Conservation (phyloP, 2,329 filamentous ascomycete genomes). For the Neonectria punicea region DNA sequence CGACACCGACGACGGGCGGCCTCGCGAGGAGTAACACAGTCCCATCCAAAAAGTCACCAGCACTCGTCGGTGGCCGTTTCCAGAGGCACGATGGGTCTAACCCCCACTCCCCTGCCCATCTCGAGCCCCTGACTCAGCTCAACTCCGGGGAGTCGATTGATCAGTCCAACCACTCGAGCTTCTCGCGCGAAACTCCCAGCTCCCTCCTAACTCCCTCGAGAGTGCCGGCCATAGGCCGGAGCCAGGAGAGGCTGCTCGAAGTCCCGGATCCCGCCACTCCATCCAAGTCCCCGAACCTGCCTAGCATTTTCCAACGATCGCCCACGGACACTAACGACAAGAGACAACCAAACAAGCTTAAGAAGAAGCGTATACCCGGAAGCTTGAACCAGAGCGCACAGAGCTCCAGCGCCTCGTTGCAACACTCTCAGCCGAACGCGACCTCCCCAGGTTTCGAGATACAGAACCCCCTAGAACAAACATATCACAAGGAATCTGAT, state of each 20-base stretch:
- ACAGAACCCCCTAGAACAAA: conserved; percentile 58
- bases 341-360: conserved; percentile 87
- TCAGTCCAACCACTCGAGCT: conserved; percentile 43
- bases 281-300: conserved; percentile 73
- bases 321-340: conserved; percentile 69
- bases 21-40: conserved; percentile 85
- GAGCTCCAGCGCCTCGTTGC: conserved; percentile 84
- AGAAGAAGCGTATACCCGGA: conserved; percentile 83
- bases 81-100: conserved; percentile 52
- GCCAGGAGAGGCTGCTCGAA: conserved; percentile 61
- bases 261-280: conserved; percentile 61
- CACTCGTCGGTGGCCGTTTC: conserved; percentile 74
- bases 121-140: conserved; percentile 53
- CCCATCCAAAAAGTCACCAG: conserved; percentile 88
- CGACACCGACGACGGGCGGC: conserved; percentile 66
- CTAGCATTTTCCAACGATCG: conserved; percentile 77
- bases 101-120: conserved; percentile 46
- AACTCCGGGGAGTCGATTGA: conserved; percentile 39
- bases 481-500: conserved; percentile 33
- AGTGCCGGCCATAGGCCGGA: conserved; percentile 52
- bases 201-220: conserved; percentile 44
- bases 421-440: conserved; percentile 53
- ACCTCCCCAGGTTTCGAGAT: conserved; percentile 59
- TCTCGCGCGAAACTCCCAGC: conserved; percentile 43
- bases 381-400: conserved; percentile 88